Percentiles rank a stretch among this genome's conserved stretches.
These are phyloP conservation scores for Prillingera fragicola DNA, from an alignment of 1,284 basidiomycete species.

Conservation along the genomic window DNA sequence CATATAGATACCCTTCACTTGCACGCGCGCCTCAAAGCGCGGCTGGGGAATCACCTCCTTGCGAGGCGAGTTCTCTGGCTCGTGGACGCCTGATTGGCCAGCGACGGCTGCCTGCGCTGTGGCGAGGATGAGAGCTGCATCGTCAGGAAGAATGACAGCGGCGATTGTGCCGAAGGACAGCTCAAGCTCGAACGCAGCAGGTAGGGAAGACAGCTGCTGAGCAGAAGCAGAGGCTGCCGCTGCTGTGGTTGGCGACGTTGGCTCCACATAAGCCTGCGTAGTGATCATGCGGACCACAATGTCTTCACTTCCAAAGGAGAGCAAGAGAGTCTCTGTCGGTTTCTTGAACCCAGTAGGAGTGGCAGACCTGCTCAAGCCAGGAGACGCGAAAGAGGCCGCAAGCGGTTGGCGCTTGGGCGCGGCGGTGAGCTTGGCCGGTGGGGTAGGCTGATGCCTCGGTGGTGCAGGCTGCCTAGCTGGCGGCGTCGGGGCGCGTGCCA, in stretches of 20 bases:
- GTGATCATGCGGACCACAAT: constrained; percentile 37
- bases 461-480: no score
- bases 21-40: constrained; percentile 18
- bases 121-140: constrained; percentile 25
- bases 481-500: not conserved
- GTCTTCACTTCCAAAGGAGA: constrained; percentile 40
- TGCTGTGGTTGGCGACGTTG: not conserved
- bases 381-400: not conserved
- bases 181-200: constrained; percentile 20
- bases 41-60: constrained; percentile 5
- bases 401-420: not conserved
- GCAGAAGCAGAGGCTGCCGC: not conserved
- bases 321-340: constrained; percentile 20
- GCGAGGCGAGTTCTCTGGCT: not conserved
- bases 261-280: constrained; percentile 5
- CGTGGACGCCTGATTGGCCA: not conserved
- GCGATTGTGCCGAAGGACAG: constrained; percentile 28
- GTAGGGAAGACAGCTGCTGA: not conserved
- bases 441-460: no score
- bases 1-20: constrained; percentile 28
- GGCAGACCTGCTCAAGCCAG: constrained; percentile 19
- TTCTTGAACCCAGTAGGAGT: constrained; percentile 17
- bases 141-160: constrained; percentile 25
- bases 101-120: constrained; percentile 12
- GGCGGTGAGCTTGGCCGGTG: no score